Percentiles rank a stretch among this genome's conserved stretches.
Conservation (phyloP, 176 grass and related monocot species). For the Oryza officinalis region DNA sequence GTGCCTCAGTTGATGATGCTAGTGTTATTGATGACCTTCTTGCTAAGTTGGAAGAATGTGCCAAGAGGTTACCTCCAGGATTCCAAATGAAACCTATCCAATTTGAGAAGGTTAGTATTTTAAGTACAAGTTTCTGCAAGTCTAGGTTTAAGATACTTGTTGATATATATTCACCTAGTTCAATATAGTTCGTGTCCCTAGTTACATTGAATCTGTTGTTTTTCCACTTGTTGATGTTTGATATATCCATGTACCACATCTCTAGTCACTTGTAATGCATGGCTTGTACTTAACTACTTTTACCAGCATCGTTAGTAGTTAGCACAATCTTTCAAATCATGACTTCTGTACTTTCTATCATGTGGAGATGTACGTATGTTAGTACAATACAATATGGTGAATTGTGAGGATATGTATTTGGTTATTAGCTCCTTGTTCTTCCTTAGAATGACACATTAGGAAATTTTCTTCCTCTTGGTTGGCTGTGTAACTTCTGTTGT, state of each 20-base stretch:
- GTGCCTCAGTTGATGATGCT: slow-evolving; percentile 63
- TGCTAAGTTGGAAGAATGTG: slow-evolving; percentile 62
- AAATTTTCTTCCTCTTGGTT: neutral
- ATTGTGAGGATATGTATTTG: neutral
- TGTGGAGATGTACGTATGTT: neutral
- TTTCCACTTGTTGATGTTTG: slow-evolving; percentile 13
- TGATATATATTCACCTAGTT: neutral
- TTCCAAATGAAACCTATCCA: slow-evolving; percentile 79
- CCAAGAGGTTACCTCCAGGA: slow-evolving; percentile 50
- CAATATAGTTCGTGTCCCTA: neutral
- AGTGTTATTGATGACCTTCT: slow-evolving; percentile 68
- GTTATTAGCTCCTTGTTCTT: neutral
- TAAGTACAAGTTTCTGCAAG: neutral
- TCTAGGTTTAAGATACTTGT: neutral
- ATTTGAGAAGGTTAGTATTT: slow-evolving; percentile 68
- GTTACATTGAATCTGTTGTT: neutral
- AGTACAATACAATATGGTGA: slow-evolving; percentile 2
- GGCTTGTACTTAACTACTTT: slow-evolving; percentile 7
- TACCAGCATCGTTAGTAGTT: neutral
- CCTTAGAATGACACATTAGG: neutral
- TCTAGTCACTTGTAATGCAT: neutral
- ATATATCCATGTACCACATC: neutral
- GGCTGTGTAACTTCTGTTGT: neutral
- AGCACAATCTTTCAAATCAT: neutral
- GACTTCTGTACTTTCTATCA: neutral